Evolutionary conservation across 495 filamentous ascomycete species (phyloP).

Genomic region (Bombardia bombarda): DNA sequence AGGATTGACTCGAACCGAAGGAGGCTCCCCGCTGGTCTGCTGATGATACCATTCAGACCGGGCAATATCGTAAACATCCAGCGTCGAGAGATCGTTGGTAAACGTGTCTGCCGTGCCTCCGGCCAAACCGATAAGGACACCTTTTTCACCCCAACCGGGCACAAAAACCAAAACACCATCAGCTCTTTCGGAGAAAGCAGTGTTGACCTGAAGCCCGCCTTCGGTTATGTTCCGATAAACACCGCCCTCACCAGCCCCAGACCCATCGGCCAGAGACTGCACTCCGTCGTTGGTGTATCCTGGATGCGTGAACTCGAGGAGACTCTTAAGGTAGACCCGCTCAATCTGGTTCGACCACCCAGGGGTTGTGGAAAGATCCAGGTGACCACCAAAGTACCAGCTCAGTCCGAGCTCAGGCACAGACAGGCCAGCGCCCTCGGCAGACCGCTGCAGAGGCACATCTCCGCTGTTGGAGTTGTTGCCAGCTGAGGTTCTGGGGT

Average conservation of each 20-base stretch:
- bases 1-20: slow-evolving; percentile 61
- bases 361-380: slow-evolving; percentile 57
- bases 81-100: slow-evolving; percentile 57
- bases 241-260: slow-evolving; percentile 46
- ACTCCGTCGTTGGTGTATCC: slow-evolving; percentile 54
- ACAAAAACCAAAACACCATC: slow-evolving; percentile 65
- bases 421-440: slow-evolving; percentile 63
- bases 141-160: slow-evolving; percentile 61
- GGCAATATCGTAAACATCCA: slow-evolving; percentile 71
- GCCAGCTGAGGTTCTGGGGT: slow-evolving; percentile 48
- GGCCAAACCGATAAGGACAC: slow-evolving; percentile 61
- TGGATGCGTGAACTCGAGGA: slow-evolving; percentile 68
- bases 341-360: slow-evolving; percentile 58
- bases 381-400: slow-evolving; percentile 71
- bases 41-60: slow-evolving; percentile 75
- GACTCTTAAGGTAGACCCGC: slow-evolving; percentile 60
- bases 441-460: slow-evolving; percentile 50
- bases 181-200: slow-evolving; percentile 60
- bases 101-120: slow-evolving; percentile 58
- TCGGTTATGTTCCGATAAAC: slow-evolving; percentile 63
- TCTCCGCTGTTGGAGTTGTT: slow-evolving; percentile 46
- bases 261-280: slow-evolving; percentile 33
- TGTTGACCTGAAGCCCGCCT: slow-evolving; percentile 54
- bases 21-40: slow-evolving; percentile 52
- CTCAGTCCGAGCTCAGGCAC: slow-evolving; percentile 58